Evolutionary conservation across 371 early-diverging fungal genomes (phyloP), one percentile per base, ranked within the genome.

Genomic region (Spiromyces aspiralis): DNA sequence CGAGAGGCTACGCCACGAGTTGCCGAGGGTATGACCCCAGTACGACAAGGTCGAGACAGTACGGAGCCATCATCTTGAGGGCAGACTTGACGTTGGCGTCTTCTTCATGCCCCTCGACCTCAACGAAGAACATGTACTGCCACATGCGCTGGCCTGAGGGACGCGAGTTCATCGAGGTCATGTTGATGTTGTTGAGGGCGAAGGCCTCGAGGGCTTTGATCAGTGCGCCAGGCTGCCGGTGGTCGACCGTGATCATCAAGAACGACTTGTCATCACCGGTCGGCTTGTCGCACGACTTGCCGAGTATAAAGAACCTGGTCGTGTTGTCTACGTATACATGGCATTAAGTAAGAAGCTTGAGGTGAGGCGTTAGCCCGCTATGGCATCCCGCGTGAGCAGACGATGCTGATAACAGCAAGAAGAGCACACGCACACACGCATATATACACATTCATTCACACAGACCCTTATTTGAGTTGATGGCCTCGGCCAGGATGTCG

Each of bases 81-180:
- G 77, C 80, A 21, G 62, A 62, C 49, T 77, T 69, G 1, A 86
- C 79, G 2, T 77, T 68, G 23, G 69, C 76, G 52, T 83, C 80
- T 22, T 81, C 76, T 46, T 67, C 70, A 56, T 91, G 87, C 12
- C 89, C 91, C 35, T 78, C 77, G 49, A 84, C 77, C 64, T 92
- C 93, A 26, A 92, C 78, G 67, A 88, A 83, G 66, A 93, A 93
- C 52, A 84, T 78, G 64, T 87, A 95, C 65, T 91, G 87, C 92
- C 94, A 92, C 48, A 78, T 83, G 41, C 78, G 73, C 49, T 77
- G 69, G 12, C 83, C 76, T 25, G 82, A 81, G 0, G 95, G 95
- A 19, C 92, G 80, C 20, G 90, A 85, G 63, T 92, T 91, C 55
- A 94, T 92, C 47, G 87, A 87, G 46, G 87, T 88, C 50, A 92